phyloP scores from a whole-genome alignment of 2,329 filamentous ascomycete genomes.

The Fusarium napiforme region DNA sequence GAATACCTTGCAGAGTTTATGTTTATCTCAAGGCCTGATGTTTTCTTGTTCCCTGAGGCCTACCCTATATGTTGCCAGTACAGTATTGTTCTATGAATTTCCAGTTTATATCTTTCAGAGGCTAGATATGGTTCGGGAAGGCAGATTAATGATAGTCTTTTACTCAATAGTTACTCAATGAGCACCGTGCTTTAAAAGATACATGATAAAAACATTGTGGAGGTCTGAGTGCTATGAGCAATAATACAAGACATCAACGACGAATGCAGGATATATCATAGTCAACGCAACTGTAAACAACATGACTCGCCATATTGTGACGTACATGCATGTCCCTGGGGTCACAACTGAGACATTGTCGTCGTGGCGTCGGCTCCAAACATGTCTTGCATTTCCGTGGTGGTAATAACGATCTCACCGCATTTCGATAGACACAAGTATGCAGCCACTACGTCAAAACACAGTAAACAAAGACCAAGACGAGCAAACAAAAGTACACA shows the following conservation, averaged over 20 bases:
- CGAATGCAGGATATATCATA: neutral
- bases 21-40: neutral
- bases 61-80: neutral
- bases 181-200: neutral
- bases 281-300: neutral
- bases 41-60: neutral
- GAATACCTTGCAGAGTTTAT: neutral
- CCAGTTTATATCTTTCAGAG: neutral
- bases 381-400: slow-evolving; percentile 12
- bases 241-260: neutral
- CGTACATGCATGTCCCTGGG: neutral
- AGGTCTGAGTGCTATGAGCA: no score
- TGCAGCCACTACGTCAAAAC: neutral
- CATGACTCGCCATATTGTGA: neutral
- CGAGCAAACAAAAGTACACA: neutral
- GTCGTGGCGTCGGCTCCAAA: slow-evolving; percentile 12
- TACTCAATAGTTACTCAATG: neutral
- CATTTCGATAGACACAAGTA: neutral
- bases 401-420: slow-evolving; percentile 7
- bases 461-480: neutral
- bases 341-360: neutral
- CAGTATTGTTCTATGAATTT: neutral
- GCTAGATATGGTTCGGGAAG: rapidly evolving
- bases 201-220: no score
- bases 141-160: neutral